Evolutionary conservation across 345 rosid species (phyloP).

Genomic region (Ailanthus altissimus): DNA sequence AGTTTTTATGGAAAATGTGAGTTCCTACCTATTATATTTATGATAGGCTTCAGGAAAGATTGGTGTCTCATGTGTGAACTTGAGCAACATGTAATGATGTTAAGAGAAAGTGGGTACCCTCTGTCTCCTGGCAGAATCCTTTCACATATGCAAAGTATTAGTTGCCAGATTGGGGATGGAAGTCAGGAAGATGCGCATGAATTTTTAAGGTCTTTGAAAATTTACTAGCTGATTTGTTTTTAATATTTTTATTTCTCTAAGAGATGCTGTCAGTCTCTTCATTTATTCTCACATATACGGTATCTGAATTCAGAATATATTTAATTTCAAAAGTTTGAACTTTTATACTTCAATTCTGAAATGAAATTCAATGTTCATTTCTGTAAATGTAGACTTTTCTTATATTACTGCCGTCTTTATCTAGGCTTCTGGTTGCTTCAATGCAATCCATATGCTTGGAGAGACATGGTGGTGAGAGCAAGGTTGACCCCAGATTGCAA

Average conservation of each 20-base stretch:
- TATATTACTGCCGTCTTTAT: slow-evolving; percentile 18
- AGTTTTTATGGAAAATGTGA: not conserved
- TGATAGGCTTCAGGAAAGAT: slow-evolving; percentile 63
- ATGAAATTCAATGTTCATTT: slow-evolving; percentile 14
- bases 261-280: not conserved
- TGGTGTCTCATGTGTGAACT: slow-evolving; percentile 94
- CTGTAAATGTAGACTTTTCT: slow-evolving; percentile 9
- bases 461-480: slow-evolving; percentile 73
- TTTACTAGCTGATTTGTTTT: slow-evolving; percentile 15
- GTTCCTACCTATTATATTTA: slow-evolving; percentile 8
- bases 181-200: slow-evolving; percentile 95
- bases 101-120: slow-evolving; percentile 68
- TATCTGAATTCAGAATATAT: not conserved
- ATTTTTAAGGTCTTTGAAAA: slow-evolving; percentile 61
- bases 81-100: slow-evolving; percentile 76
- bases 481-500: slow-evolving; percentile 65
- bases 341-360: not conserved
- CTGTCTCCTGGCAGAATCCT: slow-evolving; percentile 71
- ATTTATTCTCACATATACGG: not conserved
- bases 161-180: slow-evolving; percentile 77
- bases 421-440: slow-evolving; percentile 74
- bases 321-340: not conserved
- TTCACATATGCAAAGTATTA: slow-evolving; percentile 60
- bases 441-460: slow-evolving; percentile 88
- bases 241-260: not conserved